Conservation (phyloP, 805 yeast genomes). For the Yarrowia sp. region DNA sequence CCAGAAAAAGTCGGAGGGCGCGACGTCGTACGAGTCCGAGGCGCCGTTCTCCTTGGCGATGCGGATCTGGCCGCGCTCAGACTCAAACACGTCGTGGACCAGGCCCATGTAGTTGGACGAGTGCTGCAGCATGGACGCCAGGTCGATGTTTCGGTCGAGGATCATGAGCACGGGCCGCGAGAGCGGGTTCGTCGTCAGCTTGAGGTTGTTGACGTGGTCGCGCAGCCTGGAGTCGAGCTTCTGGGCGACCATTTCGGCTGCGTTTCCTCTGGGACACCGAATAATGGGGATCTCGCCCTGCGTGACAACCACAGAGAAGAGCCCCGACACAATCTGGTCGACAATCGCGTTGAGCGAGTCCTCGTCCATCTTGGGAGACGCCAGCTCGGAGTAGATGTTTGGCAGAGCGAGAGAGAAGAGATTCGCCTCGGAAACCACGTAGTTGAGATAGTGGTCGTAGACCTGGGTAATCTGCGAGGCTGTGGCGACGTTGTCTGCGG, state of each 20-base stretch:
- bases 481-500: conserved; percentile 69
- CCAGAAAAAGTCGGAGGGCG: conserved; percentile 95
- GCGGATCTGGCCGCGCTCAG: conserved; percentile 73
- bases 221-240: conserved; percentile 79
- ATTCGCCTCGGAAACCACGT: conserved; percentile 89
- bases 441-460: conserved; percentile 90
- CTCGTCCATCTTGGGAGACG: conserved; percentile 70
- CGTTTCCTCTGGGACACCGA: conserved; percentile 87
- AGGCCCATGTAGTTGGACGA: conserved; percentile 98
- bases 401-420: conserved; percentile 74
- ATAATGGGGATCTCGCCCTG: conserved; percentile 81
- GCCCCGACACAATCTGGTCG: conserved; percentile 70
- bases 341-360: conserved; percentile 67
- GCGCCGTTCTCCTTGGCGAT: conserved; percentile 40
- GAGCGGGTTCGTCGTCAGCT: conserved; percentile 37
- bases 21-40: conserved; percentile 73
- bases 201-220: conserved; percentile 77
- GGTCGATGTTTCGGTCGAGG: conserved; percentile 84
- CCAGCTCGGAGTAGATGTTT: conserved; percentile 63
- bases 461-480: conserved; percentile 78
- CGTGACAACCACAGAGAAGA: conserved; percentile 76
- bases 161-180: conserved; percentile 76
- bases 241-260: conserved; percentile 91
- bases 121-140: conserved; percentile 92
- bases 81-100: conserved; percentile 84